phyloP scores from a whole-genome alignment of 2,329 filamentous ascomycete genomes.

The Emergomyces orientalis region DNA sequence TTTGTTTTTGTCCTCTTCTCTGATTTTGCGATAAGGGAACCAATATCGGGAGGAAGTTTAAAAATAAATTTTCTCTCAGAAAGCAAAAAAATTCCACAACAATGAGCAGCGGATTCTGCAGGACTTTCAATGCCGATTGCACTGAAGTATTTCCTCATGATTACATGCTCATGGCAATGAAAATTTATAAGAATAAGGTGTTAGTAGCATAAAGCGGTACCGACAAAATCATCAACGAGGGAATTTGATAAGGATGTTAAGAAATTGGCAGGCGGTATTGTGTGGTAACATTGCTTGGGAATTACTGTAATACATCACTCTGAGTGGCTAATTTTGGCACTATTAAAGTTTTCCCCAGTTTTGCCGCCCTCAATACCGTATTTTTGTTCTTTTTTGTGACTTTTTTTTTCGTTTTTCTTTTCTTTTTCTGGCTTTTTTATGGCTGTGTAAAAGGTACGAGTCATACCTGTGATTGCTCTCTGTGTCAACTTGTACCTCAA shows the following conservation, averaged over 20 bases:
- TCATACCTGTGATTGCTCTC: background rate
- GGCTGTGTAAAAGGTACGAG: background rate
- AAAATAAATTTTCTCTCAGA: no score
- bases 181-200: background rate
- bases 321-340: background rate
- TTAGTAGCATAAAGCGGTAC: no score
- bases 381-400: background rate
- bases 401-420: background rate
- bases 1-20: background rate
- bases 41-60: background rate
- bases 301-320: background rate
- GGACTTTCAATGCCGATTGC: no score
- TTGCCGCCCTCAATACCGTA: constrained; percentile 1
- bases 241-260: no score
- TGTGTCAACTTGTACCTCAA: background rate
- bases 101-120: no score
- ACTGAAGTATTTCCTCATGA: no score
- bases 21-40: background rate
- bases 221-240: no score
- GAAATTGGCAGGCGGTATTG: background rate
- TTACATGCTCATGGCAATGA: no score
- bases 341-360: constrained; percentile 1
- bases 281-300: background rate
- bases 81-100: no score
- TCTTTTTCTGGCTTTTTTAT: background rate